Conservation (phyloP, 257 asterid genomes). For the Solanum virginianum region DNA sequence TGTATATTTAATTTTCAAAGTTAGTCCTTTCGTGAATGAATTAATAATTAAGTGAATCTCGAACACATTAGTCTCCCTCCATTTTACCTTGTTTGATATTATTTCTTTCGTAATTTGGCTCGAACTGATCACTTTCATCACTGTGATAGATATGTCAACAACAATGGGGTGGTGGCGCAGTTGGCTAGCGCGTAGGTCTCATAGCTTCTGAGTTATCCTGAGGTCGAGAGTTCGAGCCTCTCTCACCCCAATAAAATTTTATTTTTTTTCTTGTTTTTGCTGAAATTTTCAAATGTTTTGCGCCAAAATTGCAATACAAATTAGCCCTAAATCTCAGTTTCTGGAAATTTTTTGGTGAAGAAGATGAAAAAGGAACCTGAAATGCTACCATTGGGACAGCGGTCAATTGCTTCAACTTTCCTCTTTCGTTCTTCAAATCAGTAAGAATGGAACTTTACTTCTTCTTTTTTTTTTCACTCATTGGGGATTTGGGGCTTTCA, state of each 20-base stretch:
- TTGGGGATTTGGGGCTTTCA: neutral
- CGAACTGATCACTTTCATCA: neutral
- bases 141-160: too few relatives aligned
- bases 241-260: constrained; percentile 37
- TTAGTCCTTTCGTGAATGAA: neutral
- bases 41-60: neutral
- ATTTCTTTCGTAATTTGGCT: neutral
- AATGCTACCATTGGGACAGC: constrained; percentile 50
- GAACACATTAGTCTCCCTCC: neutral
- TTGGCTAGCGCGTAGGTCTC: constrained; percentile 99
- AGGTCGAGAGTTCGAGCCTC: constrained; percentile 95
- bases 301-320: neutral
- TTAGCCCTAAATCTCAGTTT: neutral
- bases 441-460: constrained; percentile 3
- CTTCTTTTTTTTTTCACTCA: too few relatives aligned
- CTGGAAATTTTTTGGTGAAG: neutral
- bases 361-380: constrained; percentile 11
- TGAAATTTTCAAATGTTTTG: neutral
- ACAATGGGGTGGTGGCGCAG: constrained; percentile 92
- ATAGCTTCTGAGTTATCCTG: constrained; percentile 75
- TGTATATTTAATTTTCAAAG: neutral
- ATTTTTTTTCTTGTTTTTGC: rapidly evolving
- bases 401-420: constrained; percentile 45
- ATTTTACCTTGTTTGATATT: neutral
- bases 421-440: constrained; percentile 41